Percentiles rank a stretch among this genome's conserved stretches.
phyloP scores from a whole-genome alignment of 1,139 yeast species.

The Hansenula anomala region DNA sequence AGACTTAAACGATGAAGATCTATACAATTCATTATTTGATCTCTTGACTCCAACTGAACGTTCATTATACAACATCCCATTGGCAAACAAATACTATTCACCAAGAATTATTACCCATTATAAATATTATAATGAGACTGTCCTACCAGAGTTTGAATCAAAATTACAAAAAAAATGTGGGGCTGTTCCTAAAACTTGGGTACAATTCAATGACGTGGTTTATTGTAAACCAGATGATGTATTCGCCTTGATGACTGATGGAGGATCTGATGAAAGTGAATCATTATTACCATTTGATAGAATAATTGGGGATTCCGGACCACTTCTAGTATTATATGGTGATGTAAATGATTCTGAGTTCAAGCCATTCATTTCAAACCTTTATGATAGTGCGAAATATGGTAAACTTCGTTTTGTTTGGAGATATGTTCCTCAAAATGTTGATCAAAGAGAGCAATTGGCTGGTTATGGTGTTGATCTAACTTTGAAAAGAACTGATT shows the following conservation, averaged over 20 bases:
- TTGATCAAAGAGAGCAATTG: conserved; percentile 30
- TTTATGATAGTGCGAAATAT: conserved; percentile 53
- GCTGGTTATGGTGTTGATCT: conserved; percentile 68
- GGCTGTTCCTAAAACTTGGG: conserved; percentile 41
- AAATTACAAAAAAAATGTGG: conserved; percentile 22
- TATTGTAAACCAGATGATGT: conserved; percentile 66
- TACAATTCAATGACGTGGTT: conserved; percentile 44
- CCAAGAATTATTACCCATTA: conserved; percentile 67
- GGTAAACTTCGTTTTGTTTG: conserved; percentile 74
- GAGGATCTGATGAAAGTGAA: conserved; percentile 20
- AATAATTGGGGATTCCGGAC: conserved; percentile 48
- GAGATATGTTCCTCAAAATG: conserved; percentile 46
- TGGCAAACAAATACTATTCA: conserved; percentile 48
- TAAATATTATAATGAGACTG: conserved; percentile 38
- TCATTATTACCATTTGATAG: conserved; percentile 49
- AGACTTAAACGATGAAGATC: conserved; percentile 21
- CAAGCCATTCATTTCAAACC: conserved; percentile 49
- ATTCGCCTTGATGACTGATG: conserved; percentile 56
- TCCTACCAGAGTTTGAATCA: conserved; percentile 11
- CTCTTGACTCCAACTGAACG: conserved; percentile 26
- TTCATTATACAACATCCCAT: conserved; percentile 42
- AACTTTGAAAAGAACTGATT: conserved; percentile 59
- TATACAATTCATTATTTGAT: conserved; percentile 33
- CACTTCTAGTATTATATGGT: conserved; percentile 47
- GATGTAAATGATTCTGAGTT: conserved; percentile 45